A percentile compares a stretch with the other conserved stretches of the same genome.
Evolutionary conservation across 2,329 filamentous ascomycete species (phyloP).

Genomic region (Pyrenophora teres): DNA sequence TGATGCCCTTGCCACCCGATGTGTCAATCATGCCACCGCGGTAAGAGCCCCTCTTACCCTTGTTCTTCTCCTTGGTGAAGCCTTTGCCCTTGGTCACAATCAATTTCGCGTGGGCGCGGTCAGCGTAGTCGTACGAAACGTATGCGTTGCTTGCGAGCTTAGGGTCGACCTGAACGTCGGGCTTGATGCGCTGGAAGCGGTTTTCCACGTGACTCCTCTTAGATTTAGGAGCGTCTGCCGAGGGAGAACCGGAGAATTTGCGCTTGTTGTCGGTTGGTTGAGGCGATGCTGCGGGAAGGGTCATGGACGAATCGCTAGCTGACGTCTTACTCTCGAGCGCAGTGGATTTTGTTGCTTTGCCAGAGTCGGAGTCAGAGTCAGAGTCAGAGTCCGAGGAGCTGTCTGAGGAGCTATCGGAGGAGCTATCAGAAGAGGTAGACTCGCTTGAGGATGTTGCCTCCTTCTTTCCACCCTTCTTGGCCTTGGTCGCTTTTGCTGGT

Average conservation of each 20-base stretch:
- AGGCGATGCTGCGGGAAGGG: slow-evolving; percentile 39
- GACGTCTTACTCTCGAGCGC: slow-evolving; percentile 44
- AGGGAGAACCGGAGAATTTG: slow-evolving; percentile 40
- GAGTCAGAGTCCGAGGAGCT: slow-evolving; percentile 29
- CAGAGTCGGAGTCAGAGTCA: slow-evolving; percentile 28
- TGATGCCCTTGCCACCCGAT: slow-evolving; percentile 79
- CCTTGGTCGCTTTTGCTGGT: slow-evolving; percentile 16
- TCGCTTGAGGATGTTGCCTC: slow-evolving; percentile 17
- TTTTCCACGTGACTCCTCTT: slow-evolving; percentile 45
- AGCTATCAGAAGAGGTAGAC: slow-evolving; percentile 28
- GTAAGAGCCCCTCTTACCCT: slow-evolving; percentile 79
- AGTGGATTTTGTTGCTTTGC: slow-evolving; percentile 1
- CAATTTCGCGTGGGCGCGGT: slow-evolving; percentile 84
- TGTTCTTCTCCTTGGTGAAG: slow-evolving; percentile 99
- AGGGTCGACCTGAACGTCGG: slow-evolving; percentile 69
- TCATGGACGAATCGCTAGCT: slow-evolving; percentile 52
- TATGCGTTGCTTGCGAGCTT: slow-evolving; percentile 80
- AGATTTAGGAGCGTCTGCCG: slow-evolving; percentile 40
- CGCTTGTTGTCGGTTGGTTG: slow-evolving; percentile 48
- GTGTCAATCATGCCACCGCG: slow-evolving; percentile 88
- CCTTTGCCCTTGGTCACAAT: slow-evolving; percentile 92
- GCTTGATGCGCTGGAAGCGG: slow-evolving; percentile 78
- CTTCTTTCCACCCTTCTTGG: slow-evolving; percentile 24
- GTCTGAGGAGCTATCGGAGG: slow-evolving; percentile 18
- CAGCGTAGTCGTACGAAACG: slow-evolving; percentile 82